Evolutionary conservation across 1,139 yeast species (phyloP).

Genomic region (Candida albicans): DNA sequence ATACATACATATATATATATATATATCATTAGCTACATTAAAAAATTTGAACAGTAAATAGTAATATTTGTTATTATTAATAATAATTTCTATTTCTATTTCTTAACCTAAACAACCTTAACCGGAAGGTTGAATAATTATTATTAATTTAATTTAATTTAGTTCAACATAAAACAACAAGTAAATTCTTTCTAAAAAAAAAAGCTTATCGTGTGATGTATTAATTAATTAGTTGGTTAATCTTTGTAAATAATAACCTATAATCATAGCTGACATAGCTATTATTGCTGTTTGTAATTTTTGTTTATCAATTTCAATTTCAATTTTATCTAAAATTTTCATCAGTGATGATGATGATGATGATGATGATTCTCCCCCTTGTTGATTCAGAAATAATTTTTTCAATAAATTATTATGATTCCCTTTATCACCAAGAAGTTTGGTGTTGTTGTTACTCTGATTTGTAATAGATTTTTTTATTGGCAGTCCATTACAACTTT

Average conservation of each 20-base stretch:
- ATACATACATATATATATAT: too few relatives aligned
- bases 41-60: too few relatives aligned
- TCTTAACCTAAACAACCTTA: not conserved
- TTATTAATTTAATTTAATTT: too few relatives aligned
- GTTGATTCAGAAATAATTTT: not conserved
- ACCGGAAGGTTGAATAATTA: too few relatives aligned
- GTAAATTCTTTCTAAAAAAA: too few relatives aligned
- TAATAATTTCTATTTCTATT: not conserved
- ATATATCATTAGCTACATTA: too few relatives aligned
- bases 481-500: too few relatives aligned
- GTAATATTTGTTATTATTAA: not conserved
- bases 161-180: too few relatives aligned
- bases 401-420: not conserved
- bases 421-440: not conserved
- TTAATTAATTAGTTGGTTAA: conserved; percentile 1
- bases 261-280: conserved; percentile 14
- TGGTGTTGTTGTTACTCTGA: not conserved
- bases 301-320: conserved; percentile 7
- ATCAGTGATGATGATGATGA: too few relatives aligned
- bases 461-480: not conserved
- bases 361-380: too few relatives aligned
- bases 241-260: conserved; percentile 14
- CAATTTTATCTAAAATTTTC: too few relatives aligned
- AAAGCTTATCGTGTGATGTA: too few relatives aligned
- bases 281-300: conserved; percentile 12